These are phyloP conservation scores for Purshia tridentata DNA, from an alignment of 306 rosid genomes.

Conservation along the genomic window DNA sequence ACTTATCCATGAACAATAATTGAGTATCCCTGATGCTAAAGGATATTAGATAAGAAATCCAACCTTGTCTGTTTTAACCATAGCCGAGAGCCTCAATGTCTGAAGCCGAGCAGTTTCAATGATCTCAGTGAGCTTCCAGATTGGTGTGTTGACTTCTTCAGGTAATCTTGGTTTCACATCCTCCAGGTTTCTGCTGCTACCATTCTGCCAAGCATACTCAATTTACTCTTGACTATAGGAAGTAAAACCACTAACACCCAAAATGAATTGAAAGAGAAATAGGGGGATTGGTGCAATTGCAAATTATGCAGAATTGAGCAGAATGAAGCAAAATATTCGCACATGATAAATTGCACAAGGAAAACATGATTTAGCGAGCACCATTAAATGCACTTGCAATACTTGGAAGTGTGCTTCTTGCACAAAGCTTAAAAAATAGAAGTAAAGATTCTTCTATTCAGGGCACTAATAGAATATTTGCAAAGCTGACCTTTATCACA, in stretches of 20 bases:
- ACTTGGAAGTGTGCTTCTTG: neutral
- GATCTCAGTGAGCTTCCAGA: constrained; percentile 78
- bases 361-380: neutral
- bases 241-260: neutral
- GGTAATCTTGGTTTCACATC: constrained; percentile 66
- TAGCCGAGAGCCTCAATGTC: constrained; percentile 61
- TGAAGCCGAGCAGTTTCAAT: constrained; percentile 64
- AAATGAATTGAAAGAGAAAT: neutral
- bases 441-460: neutral
- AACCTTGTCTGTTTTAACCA: constrained; percentile 52
- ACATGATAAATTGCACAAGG: neutral
- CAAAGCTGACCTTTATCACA: constrained; percentile 51
- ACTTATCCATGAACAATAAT: neutral
- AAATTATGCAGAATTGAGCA: neutral
- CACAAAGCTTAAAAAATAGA: constrained; percentile 9
- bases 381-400: neutral
- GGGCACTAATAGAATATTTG: constrained; percentile 12
- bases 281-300: neutral
- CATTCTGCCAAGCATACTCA: constrained; percentile 54
- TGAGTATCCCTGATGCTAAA: neutral
- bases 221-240: neutral
- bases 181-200: constrained; percentile 59
- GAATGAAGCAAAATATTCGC: neutral
- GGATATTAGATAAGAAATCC: constrained; percentile 7
- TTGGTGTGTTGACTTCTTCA: constrained; percentile 72